Base-by-base conservation (phyloP, 768 basidiomycete genomes). In the Mycena epipterygia region DNA sequence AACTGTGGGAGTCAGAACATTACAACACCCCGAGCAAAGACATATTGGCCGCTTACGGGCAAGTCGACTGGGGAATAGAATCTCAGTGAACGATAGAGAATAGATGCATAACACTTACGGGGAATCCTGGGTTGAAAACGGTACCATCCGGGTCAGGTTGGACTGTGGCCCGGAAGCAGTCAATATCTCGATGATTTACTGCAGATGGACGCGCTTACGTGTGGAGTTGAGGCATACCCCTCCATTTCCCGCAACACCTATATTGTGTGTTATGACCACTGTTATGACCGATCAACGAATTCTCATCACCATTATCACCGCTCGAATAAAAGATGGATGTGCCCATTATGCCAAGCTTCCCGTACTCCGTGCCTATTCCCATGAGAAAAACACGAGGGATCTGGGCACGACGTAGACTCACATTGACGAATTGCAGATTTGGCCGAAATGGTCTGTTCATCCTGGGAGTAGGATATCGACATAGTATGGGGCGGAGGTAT, bases 251-350 rank as follows among this genome's bases (percentile, higher is more conserved):
- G 81, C 82, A 33, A 83, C 82, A 44, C n/a, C n/a, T n/a, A n/a
- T n/a, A n/a, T n/a, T n/a, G n/a, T n/a, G n/a, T n/a, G n/a, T n/a
- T n/a, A n/a, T n/a, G n/a, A n/a, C n/a, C n/a, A n/a, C n/a, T n/a
- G n/a, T n/a, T n/a, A n/a, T n/a, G n/a, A n/a, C n/a, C n/a, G n/a
- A n/a, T n/a, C n/a, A n/a, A n/a, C n/a, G n/a, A n/a, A n/a, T n/a
- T n/a, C n/a, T n/a, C n/a, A n/a, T n/a, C n/a, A n/a, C 82, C 83
- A 44, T 81, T 70, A 63, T 84, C 82, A 14, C 83, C 83, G 30
- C 76, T 76, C 30, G 77, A 78, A 63, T 83, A 84, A 33, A 84
- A 72, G 7, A 84, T 73, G 17, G 80, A 80, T 9, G 79, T 78
- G 17, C 84, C 84, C 77, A 83, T 52, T 37, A 84, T 49, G 13